Evolutionary conservation across 495 filamentous ascomycete species (phyloP).

Genomic region (Neurospora intermedia): DNA sequence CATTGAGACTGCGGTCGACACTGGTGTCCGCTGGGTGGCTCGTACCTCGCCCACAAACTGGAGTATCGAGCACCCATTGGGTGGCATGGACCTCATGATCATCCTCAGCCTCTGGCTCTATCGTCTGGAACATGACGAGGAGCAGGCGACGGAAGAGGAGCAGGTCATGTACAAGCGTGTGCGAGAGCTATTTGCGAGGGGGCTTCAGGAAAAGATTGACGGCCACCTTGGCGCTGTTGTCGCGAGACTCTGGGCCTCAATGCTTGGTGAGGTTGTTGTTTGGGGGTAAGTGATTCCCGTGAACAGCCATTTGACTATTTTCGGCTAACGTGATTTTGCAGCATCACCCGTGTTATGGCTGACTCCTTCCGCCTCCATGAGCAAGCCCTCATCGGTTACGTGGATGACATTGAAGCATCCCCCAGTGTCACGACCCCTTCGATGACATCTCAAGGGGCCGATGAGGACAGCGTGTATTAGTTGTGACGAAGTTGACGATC

Average conservation of each 20-base stretch:
- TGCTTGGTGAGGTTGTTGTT: conserved; percentile 96
- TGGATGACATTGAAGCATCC: conserved; percentile 57
- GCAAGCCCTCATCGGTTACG: conserved; percentile 86
- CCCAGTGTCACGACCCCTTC: conserved; percentile 50
- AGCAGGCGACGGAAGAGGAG: conserved; percentile 85
- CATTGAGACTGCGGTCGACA: conserved; percentile 88
- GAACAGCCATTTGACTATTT: conserved; percentile 3
- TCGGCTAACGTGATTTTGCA: conserved; percentile 42
- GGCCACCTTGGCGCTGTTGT: conserved; percentile 76
- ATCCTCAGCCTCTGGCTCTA: conserved; percentile 98
- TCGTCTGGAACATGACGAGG: conserved; percentile 97
- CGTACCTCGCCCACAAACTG: conserved; percentile 95
- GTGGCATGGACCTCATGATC: conserved; percentile 95
- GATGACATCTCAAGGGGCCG: conserved; percentile 50
- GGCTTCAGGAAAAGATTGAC: conserved; percentile 65
- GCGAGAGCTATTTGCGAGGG: conserved; percentile 82
- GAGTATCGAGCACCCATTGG: conserved; percentile 97
- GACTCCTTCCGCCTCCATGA: conserved; percentile 97
- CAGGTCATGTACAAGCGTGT: conserved; percentile 92
- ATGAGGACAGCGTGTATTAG: conserved; percentile 53
- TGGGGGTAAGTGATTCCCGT: conserved; percentile 60
- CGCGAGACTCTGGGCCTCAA: conserved; percentile 91
- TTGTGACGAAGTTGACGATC: conserved; percentile 34
- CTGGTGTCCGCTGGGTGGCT: conserved; percentile 96
- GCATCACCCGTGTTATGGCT: conserved; percentile 95